Evolutionary conservation across 352 stramenopile genomes (phyloP).

Genomic region (Phytopythium cucurbitacearum): DNA sequence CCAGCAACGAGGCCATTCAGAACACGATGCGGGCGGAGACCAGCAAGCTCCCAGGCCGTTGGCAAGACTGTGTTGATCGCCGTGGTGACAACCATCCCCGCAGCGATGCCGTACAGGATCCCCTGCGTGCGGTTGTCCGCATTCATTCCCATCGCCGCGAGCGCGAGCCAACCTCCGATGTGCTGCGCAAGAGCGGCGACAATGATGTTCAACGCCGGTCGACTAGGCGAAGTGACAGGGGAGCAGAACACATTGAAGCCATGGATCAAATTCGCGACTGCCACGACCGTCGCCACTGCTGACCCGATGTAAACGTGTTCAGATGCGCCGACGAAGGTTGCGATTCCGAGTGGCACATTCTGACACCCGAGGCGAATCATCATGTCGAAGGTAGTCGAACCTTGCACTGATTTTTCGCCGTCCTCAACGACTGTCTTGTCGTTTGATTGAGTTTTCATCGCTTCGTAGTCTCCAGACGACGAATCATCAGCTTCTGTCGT

Average conservation of each 20-base stretch:
- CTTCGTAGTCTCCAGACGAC: not conserved
- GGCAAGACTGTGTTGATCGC: conserved; percentile 88
- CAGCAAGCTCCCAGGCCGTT: conserved; percentile 87
- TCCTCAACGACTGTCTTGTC: conserved; percentile 1
- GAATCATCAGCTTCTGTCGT: conserved; percentile 22
- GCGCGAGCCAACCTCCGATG: conserved; percentile 80
- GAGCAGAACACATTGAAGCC: conserved; percentile 91
- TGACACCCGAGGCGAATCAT: conserved; percentile 52
- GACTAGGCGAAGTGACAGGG: no score
- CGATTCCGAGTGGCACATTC: conserved; percentile 96
- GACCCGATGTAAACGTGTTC: conserved; percentile 84
- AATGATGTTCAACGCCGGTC: no score
- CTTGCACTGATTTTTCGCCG: no score
- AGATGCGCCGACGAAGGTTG: conserved; percentile 91
- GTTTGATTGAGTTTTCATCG: conserved; percentile 7
- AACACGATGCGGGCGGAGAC: conserved; percentile 68
- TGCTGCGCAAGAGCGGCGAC: conserved; percentile 73
- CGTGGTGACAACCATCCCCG: conserved; percentile 93
- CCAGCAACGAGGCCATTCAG: conserved; percentile 75
- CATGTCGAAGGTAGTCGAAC: conserved; percentile 5
- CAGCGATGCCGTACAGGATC: conserved; percentile 92
- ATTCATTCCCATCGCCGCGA: conserved; percentile 59
- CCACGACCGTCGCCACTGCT: conserved; percentile 91
- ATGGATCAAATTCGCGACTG: conserved; percentile 87
- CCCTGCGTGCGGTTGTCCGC: conserved; percentile 56